These are phyloP conservation scores for Pseudogymnoascus sp. DNA, from an alignment of 2,329 filamentous ascomycete genomes.

Conservation along the genomic window DNA sequence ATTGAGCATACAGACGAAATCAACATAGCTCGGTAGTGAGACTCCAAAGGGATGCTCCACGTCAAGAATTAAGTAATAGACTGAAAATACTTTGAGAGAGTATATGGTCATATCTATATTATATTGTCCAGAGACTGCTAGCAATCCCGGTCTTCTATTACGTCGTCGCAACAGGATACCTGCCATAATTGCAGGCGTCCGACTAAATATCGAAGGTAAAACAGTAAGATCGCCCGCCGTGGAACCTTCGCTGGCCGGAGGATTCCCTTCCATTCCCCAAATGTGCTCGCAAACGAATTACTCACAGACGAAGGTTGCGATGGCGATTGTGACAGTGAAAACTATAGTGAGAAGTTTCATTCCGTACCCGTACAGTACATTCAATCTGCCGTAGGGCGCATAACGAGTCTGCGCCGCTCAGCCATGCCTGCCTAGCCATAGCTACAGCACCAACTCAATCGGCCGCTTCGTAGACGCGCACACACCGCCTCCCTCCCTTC, in stretches of 20 bases:
- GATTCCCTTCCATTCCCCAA: not conserved
- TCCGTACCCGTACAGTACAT: slow-evolving; percentile 3
- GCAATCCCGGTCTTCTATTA: not conserved
- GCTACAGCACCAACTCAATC: not conserved
- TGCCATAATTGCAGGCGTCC: not conserved
- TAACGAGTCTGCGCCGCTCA: not conserved
- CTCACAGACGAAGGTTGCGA: not conserved
- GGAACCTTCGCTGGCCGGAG: not conserved
- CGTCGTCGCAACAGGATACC: not conserved
- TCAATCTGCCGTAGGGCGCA: not conserved
- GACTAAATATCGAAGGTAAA: not conserved
- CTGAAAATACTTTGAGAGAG: not conserved
- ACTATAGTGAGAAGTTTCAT: not conserved
- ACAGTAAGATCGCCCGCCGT: not conserved
- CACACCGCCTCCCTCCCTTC: not conserved
- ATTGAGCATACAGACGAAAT: not conserved
- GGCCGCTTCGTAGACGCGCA: not conserved
- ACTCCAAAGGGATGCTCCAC: not conserved
- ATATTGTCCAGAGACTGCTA: not conserved
- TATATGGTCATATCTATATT: not conserved
- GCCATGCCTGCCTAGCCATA: not conserved
- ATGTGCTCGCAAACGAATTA: not conserved
- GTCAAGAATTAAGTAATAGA: not conserved
- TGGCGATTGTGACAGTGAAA: not conserved
- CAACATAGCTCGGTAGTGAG: not conserved